Base-by-base conservation (phyloP, 768 basidiomycete species). In the Macrolepiota fuliginosa region DNA sequence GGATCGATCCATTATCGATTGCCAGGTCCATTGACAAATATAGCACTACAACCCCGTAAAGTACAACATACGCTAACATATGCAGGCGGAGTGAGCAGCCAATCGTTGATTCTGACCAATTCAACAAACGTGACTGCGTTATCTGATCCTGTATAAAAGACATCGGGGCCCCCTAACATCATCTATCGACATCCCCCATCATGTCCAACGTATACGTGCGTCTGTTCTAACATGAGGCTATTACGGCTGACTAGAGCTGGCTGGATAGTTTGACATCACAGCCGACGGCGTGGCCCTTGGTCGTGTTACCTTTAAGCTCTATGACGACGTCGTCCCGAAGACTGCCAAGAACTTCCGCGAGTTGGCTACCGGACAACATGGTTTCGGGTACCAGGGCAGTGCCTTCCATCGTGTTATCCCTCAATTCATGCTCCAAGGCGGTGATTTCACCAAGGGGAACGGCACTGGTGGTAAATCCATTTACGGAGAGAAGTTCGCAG, bases 331-430 rank as follows among this genome's bases (percentile, higher is more conserved):
- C 54, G 88, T 91, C 13, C 91, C 92, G 50, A 83, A 77, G 68
- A 94, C 92, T 1, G 77, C 90, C 11, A 75, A 65, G 35, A 94
- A 98, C 81, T 98, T 97, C 83, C 89, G 96, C 57, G 91, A 92
- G 73, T 83, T 96, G 53, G 87, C 87, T 60, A 93, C 90, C 12
- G 90, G 91, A 53, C 67, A 83, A 71, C 68, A 89, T 56, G 90
- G 90, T 6, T 91, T 75, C 61, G 90, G 92, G 47, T 97, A 95
- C 77, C 54, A 73, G 54, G 87, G 85, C n/a, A 79, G 78, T 17
- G 19, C 37, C 0, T 94, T 95, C 85, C 93, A 95, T 74, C 88
- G 94, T 65, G 77, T 95, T 69, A 92, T 94, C 71, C 89, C 89
- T 25, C 71, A 80, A 82, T 91, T 91, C 76, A 94, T 93, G 91